Conservation (phyloP, 306 rosid genomes). For the Glycine soja region DNA sequence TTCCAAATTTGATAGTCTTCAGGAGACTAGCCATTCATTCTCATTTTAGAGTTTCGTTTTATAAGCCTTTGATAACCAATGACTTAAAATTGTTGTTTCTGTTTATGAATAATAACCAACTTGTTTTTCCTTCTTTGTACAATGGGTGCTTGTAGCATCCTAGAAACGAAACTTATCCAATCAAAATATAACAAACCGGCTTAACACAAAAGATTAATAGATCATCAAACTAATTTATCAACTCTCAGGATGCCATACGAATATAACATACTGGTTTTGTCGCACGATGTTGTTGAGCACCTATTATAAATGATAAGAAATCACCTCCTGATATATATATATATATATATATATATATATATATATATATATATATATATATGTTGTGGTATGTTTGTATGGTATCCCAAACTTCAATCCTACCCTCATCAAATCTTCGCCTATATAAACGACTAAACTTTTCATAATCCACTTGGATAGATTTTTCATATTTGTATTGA, state of each 20-base stretch:
- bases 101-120: conserved; percentile 5
- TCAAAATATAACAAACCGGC: not conserved
- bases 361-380: too few relatives aligned
- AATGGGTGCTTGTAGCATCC: not conserved
- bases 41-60: conserved; percentile 15
- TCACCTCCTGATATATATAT: not conserved
- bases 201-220: not conserved
- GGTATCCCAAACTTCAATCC: not conserved
- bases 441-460: not conserved
- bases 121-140: not conserved
- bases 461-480: not conserved
- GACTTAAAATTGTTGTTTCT: not conserved
- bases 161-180: not conserved
- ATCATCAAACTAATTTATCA: not conserved
- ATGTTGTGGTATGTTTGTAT: not conserved
- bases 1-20: not conserved
- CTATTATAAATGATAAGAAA: not conserved
- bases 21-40: conserved; percentile 7
- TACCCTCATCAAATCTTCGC: not conserved
- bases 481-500: too few relatives aligned
- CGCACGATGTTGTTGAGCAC: not conserved
- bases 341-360: too few relatives aligned
- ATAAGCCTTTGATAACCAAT: not conserved
- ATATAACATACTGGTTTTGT: not conserved
- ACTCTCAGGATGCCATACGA: not conserved